phyloP scores from a whole-genome alignment of 345 rosid species.

The Kandelia obovata region DNA sequence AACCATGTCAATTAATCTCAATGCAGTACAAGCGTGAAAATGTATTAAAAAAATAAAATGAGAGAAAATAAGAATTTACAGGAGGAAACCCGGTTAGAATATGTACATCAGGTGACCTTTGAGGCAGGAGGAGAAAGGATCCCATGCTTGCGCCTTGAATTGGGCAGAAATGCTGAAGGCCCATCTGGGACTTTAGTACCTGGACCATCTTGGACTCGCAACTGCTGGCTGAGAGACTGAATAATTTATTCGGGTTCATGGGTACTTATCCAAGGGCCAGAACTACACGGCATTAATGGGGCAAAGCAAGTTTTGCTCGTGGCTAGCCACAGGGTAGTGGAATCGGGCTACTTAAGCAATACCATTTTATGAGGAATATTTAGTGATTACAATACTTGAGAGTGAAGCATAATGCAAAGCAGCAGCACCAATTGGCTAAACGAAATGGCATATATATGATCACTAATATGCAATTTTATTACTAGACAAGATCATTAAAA shows the following conservation, averaged over 20 bases:
- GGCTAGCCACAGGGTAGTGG: constrained; percentile 53
- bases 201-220: constrained; percentile 33
- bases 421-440: too few relatives aligned
- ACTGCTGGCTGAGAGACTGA: constrained; percentile 31
- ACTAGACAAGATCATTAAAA: too few relatives aligned
- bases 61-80: not conserved
- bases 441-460: too few relatives aligned
- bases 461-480: too few relatives aligned
- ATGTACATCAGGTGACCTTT: constrained; percentile 37
- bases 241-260: constrained; percentile 28
- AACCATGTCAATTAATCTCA: too few relatives aligned
- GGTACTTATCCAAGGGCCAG: constrained; percentile 22
- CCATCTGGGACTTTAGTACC: constrained; percentile 18
- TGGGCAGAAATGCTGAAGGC: constrained; percentile 48
- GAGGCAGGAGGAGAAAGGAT: constrained; percentile 68
- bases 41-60: not conserved
- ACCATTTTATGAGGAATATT: too few relatives aligned
- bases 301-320: constrained; percentile 52
- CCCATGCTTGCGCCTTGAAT: constrained; percentile 54
- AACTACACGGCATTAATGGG: constrained; percentile 42
- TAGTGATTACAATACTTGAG: too few relatives aligned
- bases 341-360: constrained; percentile 14
- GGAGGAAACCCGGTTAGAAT: not conserved
- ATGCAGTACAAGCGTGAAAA: not conserved
- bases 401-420: too few relatives aligned